phyloP scores from a whole-genome alignment of 1,284 basidiomycete genomes.

The Exobasidium rhododendri region DNA sequence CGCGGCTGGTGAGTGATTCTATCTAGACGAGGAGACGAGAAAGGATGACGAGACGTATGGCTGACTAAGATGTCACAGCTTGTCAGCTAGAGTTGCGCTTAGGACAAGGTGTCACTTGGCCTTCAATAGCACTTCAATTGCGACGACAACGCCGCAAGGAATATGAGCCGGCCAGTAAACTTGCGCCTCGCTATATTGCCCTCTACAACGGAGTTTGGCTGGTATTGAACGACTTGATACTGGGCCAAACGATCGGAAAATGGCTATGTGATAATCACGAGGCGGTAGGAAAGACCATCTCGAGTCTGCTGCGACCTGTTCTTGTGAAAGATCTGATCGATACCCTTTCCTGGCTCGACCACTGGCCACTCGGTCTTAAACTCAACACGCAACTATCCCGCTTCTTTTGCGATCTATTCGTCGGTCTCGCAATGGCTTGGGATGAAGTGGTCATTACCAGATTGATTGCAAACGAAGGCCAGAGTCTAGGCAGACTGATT shows the following conservation, averaged over 20 bases:
- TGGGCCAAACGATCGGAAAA: slow-evolving; percentile 68
- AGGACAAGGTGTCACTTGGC: slow-evolving; percentile 46
- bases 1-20: too few relatives aligned
- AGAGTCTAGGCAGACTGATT: slow-evolving; percentile 57
- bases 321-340: slow-evolving; percentile 27
- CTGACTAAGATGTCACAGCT: too few relatives aligned
- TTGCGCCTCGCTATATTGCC: slow-evolving; percentile 57
- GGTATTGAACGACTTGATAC: slow-evolving; percentile 80
- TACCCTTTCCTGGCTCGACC: slow-evolving; percentile 76
- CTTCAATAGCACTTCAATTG: slow-evolving; percentile 31
- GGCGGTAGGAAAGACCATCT: background rate
- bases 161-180: slow-evolving; percentile 19
- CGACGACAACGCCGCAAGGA: slow-evolving; percentile 17
- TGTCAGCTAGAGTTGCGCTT: background rate
- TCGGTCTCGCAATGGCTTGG: slow-evolving; percentile 67
- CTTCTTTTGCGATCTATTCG: slow-evolving; percentile 73
- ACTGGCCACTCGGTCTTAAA: slow-evolving; percentile 94
- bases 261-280: slow-evolving; percentile 26
- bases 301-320: background rate
- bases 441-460: slow-evolving; percentile 2
- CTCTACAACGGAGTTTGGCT: slow-evolving; percentile 91
- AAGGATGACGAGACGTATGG: too few relatives aligned
- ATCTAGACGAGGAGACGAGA: too few relatives aligned
- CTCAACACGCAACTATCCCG: slow-evolving; percentile 86
- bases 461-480: slow-evolving; percentile 9